Percentiles rank a stretch among this genome's conserved stretches.
These are phyloP conservation scores for Colletotrichum lindemuthianum DNA, from an alignment of 2,329 filamentous ascomycete genomes.

Conservation along the genomic window DNA sequence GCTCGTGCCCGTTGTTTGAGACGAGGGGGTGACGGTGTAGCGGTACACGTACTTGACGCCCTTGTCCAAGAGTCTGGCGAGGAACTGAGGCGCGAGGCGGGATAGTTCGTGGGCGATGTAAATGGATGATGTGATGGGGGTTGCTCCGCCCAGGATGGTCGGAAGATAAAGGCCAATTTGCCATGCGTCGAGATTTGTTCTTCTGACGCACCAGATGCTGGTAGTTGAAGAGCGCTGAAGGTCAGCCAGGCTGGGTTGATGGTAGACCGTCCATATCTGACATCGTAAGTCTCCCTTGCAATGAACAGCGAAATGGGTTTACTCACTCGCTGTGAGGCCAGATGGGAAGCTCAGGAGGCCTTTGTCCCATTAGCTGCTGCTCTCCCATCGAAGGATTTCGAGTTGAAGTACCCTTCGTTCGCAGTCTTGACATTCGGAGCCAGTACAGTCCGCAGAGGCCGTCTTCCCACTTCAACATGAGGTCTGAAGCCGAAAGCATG, in stretches of 20 bases:
- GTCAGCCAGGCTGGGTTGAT: constrained; percentile 50
- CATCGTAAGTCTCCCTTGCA: not conserved
- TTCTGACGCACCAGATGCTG: constrained; percentile 46
- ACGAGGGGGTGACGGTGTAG: constrained; percentile 40
- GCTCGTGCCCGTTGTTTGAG: constrained; percentile 47
- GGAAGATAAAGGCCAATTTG: not conserved
- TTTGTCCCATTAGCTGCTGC: not conserved
- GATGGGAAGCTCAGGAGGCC: constrained; percentile 49
- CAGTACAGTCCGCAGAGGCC: constrained; percentile 44
- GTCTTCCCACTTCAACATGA: constrained; percentile 48
- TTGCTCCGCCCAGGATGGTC: constrained; percentile 44
- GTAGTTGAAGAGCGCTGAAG: constrained; percentile 41
- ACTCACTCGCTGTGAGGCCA: constrained; percentile 48
- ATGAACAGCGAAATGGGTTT: not conserved
- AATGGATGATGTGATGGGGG: constrained; percentile 46
- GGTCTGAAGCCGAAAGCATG: constrained; percentile 47
- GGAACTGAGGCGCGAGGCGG: constrained; percentile 42
- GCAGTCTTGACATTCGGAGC: constrained; percentile 50
- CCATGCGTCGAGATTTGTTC: constrained; percentile 46
- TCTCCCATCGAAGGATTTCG: no score
- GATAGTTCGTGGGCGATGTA: constrained; percentile 42
- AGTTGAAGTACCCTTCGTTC: constrained; percentile 44
- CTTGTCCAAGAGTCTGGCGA: constrained; percentile 40
- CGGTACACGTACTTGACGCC: constrained; percentile 46
- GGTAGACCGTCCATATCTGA: constrained; percentile 47